Evolutionary conservation across 2,329 filamentous ascomycete species (phyloP), one percentile per base, ranked within the genome.

Genomic region (Phoma sp.): DNA sequence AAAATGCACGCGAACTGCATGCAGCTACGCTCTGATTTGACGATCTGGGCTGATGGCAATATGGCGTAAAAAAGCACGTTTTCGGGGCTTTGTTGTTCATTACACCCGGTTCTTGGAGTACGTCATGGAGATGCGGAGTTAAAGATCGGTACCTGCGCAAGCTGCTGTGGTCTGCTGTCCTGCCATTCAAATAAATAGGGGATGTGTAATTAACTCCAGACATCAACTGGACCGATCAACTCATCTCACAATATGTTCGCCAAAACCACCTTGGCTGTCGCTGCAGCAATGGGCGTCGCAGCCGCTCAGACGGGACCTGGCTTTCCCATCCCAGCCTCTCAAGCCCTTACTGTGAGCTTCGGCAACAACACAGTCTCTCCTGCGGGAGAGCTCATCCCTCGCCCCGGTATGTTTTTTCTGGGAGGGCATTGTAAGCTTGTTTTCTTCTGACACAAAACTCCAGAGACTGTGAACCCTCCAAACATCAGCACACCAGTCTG

Each of bases 301-400:
- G 50, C n/a, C 10, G 68, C 68, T 35, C 59, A 65, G 27, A 56
- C 61, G 1, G 69, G 67, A 27, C 71, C 71, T 7, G 67, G 66
- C n/a, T 72, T 73, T 39, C 66, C 70, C 4, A 42, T 72, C 8
- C 39, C 52, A 45, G 62, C 55, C 7, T 48, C 44, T n/a, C 9
- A 50, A 7, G 37, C 52, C 18, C 50, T 75, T 18, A 60, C 56
- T 6, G 60, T 74, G 4, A 59, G 57, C 3, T 75, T 66, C 61
- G 70, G 66, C n/a, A 62, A 60, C 32, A 73, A 72, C 42, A 64
- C 60, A 24, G 63, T 75, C 3, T 66, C 62, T 44, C 70, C 70
- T n/a, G 54, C 67, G 10, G 72, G 72, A 37, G 67, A 74, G 42
- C 45, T 66, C 30, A 62, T 74, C 27, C 67, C 72, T 6, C 62